Evolutionary conservation across 2,329 filamentous ascomycete species (phyloP).

Genomic region (Magnaporthiopsis rhizophila): DNA sequence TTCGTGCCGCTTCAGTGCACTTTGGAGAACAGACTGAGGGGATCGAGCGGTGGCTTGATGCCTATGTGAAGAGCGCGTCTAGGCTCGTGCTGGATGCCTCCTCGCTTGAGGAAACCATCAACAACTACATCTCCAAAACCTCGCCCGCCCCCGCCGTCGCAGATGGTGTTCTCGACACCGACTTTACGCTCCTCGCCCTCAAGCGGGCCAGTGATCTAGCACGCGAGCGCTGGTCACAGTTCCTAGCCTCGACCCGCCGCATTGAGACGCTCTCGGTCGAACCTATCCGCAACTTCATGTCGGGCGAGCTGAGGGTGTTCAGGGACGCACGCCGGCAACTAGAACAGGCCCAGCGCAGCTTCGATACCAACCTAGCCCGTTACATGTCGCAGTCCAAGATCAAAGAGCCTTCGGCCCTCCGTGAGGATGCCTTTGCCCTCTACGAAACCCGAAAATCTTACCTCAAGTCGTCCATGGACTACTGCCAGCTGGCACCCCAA

Average conservation of each 20-base stretch:
- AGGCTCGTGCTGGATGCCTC: slow-evolving; percentile 55
- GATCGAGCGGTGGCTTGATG: slow-evolving; percentile 84
- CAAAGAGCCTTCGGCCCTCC: slow-evolving; percentile 83
- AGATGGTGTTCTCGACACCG: slow-evolving; percentile 80
- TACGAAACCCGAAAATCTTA: slow-evolving; percentile 90
- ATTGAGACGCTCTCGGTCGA: slow-evolving; percentile 73
- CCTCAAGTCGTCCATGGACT: slow-evolving; percentile 87
- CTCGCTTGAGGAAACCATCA: slow-evolving; percentile 71
- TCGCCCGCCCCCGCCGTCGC: slow-evolving; percentile 66
- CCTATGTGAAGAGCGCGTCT: slow-evolving; percentile 44
- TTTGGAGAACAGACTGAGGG: slow-evolving; percentile 88
- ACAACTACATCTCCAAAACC: slow-evolving; percentile 66
- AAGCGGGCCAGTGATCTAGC: slow-evolving; percentile 78
- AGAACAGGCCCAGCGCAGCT: slow-evolving; percentile 74
- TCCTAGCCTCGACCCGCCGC: slow-evolving; percentile 65
- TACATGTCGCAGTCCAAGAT: slow-evolving; percentile 83
- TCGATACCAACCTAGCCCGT: slow-evolving; percentile 72
- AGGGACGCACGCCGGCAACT: slow-evolving; percentile 73
- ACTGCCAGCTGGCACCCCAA: slow-evolving; percentile 80
- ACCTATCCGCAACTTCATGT: slow-evolving; percentile 71
- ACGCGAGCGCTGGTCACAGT: slow-evolving; percentile 77
- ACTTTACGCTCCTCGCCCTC: slow-evolving; percentile 85
- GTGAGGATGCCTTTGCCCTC: slow-evolving; percentile 92
- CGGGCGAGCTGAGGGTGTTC: slow-evolving; percentile 73
- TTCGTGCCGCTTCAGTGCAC: slow-evolving; percentile 78